Conservation (phyloP, 2,329 filamentous ascomycete species). For the Graphilbum ipis-grandicollis region DNA sequence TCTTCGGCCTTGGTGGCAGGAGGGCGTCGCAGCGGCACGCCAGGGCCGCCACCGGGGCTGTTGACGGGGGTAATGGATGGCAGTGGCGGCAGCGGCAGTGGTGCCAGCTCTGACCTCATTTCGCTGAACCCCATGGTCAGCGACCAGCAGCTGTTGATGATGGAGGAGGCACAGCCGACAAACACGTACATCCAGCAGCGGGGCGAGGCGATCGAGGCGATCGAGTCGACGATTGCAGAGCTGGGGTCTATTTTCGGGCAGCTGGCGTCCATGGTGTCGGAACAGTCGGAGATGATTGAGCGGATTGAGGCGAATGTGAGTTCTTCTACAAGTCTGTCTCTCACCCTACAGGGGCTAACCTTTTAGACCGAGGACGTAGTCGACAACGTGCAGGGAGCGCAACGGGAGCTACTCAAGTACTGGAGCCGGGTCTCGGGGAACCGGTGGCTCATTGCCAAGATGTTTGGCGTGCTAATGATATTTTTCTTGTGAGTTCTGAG, state of each 20-base stretch:
- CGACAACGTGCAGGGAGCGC: slow-evolving; percentile 93
- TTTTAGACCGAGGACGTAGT: slow-evolving; percentile 90
- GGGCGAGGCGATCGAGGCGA: slow-evolving; percentile 90
- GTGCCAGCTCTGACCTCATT: slow-evolving; percentile 48
- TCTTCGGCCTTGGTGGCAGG: slow-evolving; percentile 45
- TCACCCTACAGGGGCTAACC: too few relatives aligned
- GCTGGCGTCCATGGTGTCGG: slow-evolving; percentile 87
- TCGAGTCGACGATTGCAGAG: slow-evolving; percentile 88
- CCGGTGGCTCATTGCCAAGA: slow-evolving; percentile 81
- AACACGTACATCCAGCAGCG: slow-evolving; percentile 87
- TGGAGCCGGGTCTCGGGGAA: slow-evolving; percentile 91
- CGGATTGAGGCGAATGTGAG: slow-evolving; percentile 12
- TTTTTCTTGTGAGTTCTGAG: slow-evolving; percentile 50
- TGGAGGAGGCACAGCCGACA: slow-evolving; percentile 77
- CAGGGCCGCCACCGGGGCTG: slow-evolving; percentile 5
- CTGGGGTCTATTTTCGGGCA: slow-evolving; percentile 44
- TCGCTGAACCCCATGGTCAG: slow-evolving; percentile 63
- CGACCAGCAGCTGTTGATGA: slow-evolving; percentile 76
- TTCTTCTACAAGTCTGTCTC: too few relatives aligned
- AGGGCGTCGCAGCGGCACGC: slow-evolving; percentile 20
- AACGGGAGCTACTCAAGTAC: slow-evolving; percentile 90
- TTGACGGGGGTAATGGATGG: background rate
- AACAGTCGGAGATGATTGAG: slow-evolving; percentile 86
- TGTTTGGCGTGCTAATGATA: slow-evolving; percentile 86
- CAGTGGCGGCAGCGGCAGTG: background rate